A percentile compares a stretch with the other conserved stretches of the same genome.
Conservation (phyloP, 345 rosid species). For the Camelina hispida region DNA sequence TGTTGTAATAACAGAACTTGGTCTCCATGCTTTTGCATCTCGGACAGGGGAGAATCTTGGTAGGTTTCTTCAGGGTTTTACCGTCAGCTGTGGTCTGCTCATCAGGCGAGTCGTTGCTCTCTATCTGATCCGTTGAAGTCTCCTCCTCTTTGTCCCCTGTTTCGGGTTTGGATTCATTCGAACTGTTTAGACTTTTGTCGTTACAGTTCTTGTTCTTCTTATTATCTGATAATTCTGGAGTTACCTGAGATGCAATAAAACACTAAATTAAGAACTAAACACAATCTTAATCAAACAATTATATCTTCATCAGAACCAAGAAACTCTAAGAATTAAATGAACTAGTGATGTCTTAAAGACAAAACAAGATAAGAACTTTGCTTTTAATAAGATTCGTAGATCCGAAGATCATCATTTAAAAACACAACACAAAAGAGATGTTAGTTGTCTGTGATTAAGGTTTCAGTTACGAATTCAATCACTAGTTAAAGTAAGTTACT, state of each 20-base stretch:
- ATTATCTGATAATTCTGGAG: conserved; percentile 17
- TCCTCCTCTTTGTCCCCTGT: conserved; percentile 53
- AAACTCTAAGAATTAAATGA: conserved; percentile 12
- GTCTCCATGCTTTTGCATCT: conserved; percentile 93
- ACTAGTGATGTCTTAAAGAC: not conserved
- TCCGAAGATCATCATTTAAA: not conserved
- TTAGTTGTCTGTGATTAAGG: not conserved
- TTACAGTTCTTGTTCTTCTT: conserved; percentile 14
- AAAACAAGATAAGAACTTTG: not conserved
- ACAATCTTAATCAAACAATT: conserved; percentile 31
- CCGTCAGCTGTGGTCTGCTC: conserved; percentile 42
- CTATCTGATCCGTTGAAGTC: conserved; percentile 49
- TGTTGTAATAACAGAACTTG: conserved; percentile 91
- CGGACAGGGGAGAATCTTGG: conserved; percentile 87
- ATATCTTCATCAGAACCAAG: not conserved
- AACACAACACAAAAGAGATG: not conserved
- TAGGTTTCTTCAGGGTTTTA: conserved; percentile 82
- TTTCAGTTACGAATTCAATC: not conserved
- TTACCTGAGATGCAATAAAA: conserved; percentile 25
- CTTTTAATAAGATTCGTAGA: not conserved
- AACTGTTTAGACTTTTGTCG: conserved; percentile 4
- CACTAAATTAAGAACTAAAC: not conserved
- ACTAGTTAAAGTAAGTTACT: not conserved
- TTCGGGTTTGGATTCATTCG: conserved; percentile 33
- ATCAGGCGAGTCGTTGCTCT: conserved; percentile 44